These are phyloP conservation scores for Nelumbo lutea DNA, from an alignment of 164 flowering plant genomes.

Conservation along the genomic window DNA sequence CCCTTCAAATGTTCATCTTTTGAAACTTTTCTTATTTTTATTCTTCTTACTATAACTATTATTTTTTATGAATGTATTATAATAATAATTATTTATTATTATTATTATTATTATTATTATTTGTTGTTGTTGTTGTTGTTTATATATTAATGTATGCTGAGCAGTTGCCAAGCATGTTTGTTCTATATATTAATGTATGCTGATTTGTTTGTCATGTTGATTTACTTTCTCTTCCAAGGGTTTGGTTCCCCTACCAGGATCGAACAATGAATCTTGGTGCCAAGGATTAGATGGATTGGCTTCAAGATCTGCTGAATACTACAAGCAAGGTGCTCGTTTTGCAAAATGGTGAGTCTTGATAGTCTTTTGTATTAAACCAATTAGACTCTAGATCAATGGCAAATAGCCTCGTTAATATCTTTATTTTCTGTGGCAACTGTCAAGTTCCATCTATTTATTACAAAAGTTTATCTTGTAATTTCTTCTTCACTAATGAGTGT, in stretches of 20 bases:
- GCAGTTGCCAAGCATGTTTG: too few relatives aligned
- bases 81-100: too few relatives aligned
- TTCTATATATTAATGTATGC: background rate
- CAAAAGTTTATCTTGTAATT: background rate
- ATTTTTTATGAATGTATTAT: too few relatives aligned
- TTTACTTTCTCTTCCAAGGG: slow-evolving; percentile 39
- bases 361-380: background rate
- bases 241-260: slow-evolving; percentile 82
- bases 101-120: background rate
- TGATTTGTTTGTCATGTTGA: background rate
- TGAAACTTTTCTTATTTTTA: too few relatives aligned
- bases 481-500: background rate
- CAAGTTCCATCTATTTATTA: too few relatives aligned
- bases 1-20: background rate
- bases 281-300: slow-evolving; percentile 92
- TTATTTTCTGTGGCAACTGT: too few relatives aligned
- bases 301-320: slow-evolving; percentile 83
- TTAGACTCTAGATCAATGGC: background rate
- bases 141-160: background rate
- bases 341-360: slow-evolving; percentile 62
- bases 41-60: too few relatives aligned
- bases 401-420: background rate
- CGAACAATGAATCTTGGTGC: slow-evolving; percentile 91
- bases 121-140: background rate
- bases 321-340: slow-evolving; percentile 92